Base-by-base conservation (phyloP, 2,329 filamentous ascomycete genomes). In the Talaromyces sp. region DNA sequence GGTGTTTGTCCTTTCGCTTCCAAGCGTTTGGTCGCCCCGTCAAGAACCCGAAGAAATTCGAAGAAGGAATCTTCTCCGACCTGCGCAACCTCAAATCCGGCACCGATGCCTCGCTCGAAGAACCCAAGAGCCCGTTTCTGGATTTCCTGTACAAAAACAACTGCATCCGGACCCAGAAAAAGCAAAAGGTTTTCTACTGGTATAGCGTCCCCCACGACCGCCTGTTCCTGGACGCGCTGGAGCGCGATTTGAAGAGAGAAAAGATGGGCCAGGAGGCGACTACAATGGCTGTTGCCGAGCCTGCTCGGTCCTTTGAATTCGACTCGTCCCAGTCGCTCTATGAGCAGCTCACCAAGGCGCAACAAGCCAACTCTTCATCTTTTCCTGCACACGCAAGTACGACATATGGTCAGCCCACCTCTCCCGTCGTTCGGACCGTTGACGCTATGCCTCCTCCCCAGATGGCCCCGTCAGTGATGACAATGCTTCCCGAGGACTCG, bases 131-230 rank as follows among this genome's bases (percentile, higher is more conserved):
- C 80, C 89, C 91, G 1, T 99, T 99, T 80, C 86, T 99, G 65
- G 95, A 99, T 79, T 99, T 98, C 77, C 84, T 99, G 52, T 99
- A 99, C 87, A 99, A 99, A 85, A 99, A 99, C 86, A 99, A 99
- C 83, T 99, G 95, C 85, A 99, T 99, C 70, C 89, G 95, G 69
- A 99, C 95, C 42, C 95, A 99, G 79, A 99, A 99, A 87, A 99
- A 99, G 85, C 95, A 99, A 75, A 99, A 99, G 83, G 95, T 99
- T 67, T 99, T 99, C 74, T 99, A 98, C 82, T 99, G 95, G 95
- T 99, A 98, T 81, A 97, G 93, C 81, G 95, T 99, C 55, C 95
- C 95, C 1, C 95, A 99, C 76, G 95, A 99, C 79, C 88, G 95
- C 60, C 87, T 99, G 57, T 99, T 99, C 80, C 88, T 99, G 68